Base-by-base conservation (phyloP, 192 early-diverging fungal genomes). In the Entomortierella lignicola region DNA sequence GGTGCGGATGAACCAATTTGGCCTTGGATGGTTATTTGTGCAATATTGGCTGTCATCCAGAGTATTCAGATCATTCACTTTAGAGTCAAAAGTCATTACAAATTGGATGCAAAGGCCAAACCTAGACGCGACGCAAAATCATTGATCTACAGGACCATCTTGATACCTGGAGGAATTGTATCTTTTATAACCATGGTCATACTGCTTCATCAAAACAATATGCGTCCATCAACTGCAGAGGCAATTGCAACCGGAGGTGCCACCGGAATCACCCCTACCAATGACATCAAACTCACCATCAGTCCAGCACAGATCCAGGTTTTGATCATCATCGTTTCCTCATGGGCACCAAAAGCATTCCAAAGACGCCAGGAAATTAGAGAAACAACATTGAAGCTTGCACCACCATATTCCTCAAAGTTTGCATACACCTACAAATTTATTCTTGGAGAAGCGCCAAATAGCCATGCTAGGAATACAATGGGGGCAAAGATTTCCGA, bases 1-100 rank as follows among this genome's bases (percentile, higher is more conserved):
- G 88, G 88, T 12, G 63, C 73, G 27, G 86, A 89, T 66, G 72
- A 87, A 27, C 88, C 88, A 27, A 83, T 87, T 25, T 85, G 86
- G 86, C 81, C 71, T 8, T 87, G 86, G 88, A 85, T 89, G 79
- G 72, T 80, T 11, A 83, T 86, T 31, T 83, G 85, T 25, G 56
- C 77, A 32, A 71, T 87, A 11, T 63, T 89, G 15, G 71, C 84
- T 7, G 53, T 86, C 6, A 69, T 80, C 12, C 86, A 89, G 29
- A 74, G 80, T 34, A 77, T 81, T 34, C 83, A 84, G 30, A 80
- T 43, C 47, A 55, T 81, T 37, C 66, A 77, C 55, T 69, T 63
- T 47, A 27, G 63, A 18, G 31, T 57, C 32, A 61, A 61, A 37
- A 23, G 59, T 4, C 59, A 61, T 26, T 47, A 43, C 20, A 61